Base-by-base conservation (phyloP, 345 rosid species). In the Cardamine occulta region DNA sequence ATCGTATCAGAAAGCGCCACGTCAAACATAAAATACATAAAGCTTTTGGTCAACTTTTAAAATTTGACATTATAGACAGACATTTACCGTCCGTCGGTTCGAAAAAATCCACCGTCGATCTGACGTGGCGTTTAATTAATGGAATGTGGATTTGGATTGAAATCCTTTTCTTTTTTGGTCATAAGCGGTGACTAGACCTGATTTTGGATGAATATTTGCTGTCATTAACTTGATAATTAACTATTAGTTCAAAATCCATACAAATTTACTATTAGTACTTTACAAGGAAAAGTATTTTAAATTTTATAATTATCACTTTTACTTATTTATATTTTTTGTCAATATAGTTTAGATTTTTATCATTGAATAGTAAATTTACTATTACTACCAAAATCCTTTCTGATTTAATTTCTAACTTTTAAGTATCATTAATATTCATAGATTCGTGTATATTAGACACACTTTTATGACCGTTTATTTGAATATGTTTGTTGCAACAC, bases 81-180 rank as follows among this genome's bases (percentile, higher is more conserved):
- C 48, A 68, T 75, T 47, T 42, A 68, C 69, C 63, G 57, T 14
- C 55, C 48, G 79, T 47, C 63, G 14, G 63, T 51, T 60, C 63
- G 63, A 60, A 51, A 44, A 44, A 69, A 31, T 32, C 14, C 74
- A 75, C 68, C 63, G 74, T 4, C 31, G 47, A 54, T 42, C 59
- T 63, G 66, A 77, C 75, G 76, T 77, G 80, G 75, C 75, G 28
- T 6, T 39, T 76, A 6, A 2, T 70, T 70, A 44, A 2, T 76
- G 79, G 74, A 52, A 28, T 2, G 21, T 40, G 10, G 40, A 51
- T 68, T 74, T 67, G 34, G 44, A 45, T 6, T 45, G 13, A 8
- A 32, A 32, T 21, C 7, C 6, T 45, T 2, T 37, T 37, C 7
- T 35, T 35, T 40, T 40, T 4, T 12, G 1, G 6, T 12, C 18